Percentiles rank a stretch among this genome's conserved stretches.
Conservation (phyloP, 345 rosid genomes). For the Bruguiera sexangula region DNA sequence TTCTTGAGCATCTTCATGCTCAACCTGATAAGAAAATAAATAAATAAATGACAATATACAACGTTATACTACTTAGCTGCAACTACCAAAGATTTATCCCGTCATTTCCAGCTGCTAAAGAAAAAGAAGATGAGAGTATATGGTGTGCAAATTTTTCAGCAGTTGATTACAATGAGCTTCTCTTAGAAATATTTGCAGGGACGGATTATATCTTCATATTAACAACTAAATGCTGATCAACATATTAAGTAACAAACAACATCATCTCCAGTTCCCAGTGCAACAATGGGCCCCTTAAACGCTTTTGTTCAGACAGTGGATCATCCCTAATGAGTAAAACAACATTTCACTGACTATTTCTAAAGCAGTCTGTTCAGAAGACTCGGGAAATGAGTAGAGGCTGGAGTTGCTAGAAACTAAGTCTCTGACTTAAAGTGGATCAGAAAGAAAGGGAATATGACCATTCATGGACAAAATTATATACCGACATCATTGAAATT, state of each 20-base stretch:
- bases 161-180: no score
- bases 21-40: conserved; percentile 37
- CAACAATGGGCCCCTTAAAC: no score
- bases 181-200: no score
- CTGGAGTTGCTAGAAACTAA: no score
- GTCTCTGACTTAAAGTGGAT: no score
- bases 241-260: neutral
- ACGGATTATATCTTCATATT: no score
- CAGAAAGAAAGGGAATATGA: neutral
- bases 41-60: neutral
- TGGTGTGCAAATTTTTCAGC: no score
- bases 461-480: neutral
- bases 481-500: neutral
- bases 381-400: no score
- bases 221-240: neutral
- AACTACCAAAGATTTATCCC: neutral
- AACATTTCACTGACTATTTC: no score
- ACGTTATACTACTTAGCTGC: neutral
- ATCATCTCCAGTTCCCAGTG: neutral
- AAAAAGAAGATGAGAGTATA: neutral
- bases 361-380: no score
- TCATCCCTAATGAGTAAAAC: no score
- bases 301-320: no score
- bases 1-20: conserved; percentile 48
- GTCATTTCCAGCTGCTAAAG: neutral